Base-by-base conservation (phyloP, 805 yeast species). In the Candida takata region DNA sequence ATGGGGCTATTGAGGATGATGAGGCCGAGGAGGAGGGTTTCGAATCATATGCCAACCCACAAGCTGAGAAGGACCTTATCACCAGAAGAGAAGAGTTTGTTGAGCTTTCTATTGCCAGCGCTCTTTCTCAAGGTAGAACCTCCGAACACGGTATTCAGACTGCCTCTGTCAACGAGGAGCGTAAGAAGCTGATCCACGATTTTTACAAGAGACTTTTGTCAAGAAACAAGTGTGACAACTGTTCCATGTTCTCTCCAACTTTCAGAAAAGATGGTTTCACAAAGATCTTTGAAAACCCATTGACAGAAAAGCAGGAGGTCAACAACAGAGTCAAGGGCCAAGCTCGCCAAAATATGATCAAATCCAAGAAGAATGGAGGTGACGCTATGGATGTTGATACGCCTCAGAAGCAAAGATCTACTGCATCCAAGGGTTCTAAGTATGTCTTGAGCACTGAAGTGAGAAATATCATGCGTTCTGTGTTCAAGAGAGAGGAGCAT, bases 201-300 rank as follows among this genome's bases (percentile, higher is more conserved):
- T 81, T 88, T 51, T 84, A 87, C 67, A 75, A 74, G 50, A 74
- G 74, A 49, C 60, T 88, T 33, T 63, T 84, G 44, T 60, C 82
- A 32, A 77, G 96, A 60, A 79, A 87, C 37, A 84, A 79, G 60
- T 92, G 99, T 73, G 95, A 85, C 52, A 87, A 88, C 62, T 92
- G 99, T 72, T 85, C 87, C 29, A 84, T 88, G 95, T 84, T 69
- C 60, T 86, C 96, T 30, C 97, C 99, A 37, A 69, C 81, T 24
- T 90, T 81, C 68, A 78, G 98, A 64, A 90, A 88, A 53, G 99
- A 92, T 57, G 98, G 98, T 1, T 81, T 77, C 55, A 74, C 88
- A 43, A 92, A 94, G 66, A 77, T 92, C 44, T 92, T 92, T 54
- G 97, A 92, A 64, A 79, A 78, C 47, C 77, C 94, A 6, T 70